Percentiles rank a stretch among this genome's conserved stretches.
These are phyloP conservation scores for Moesziomyces sp. DNA, from an alignment of 1,284 basidiomycete genomes.

Conservation along the genomic window DNA sequence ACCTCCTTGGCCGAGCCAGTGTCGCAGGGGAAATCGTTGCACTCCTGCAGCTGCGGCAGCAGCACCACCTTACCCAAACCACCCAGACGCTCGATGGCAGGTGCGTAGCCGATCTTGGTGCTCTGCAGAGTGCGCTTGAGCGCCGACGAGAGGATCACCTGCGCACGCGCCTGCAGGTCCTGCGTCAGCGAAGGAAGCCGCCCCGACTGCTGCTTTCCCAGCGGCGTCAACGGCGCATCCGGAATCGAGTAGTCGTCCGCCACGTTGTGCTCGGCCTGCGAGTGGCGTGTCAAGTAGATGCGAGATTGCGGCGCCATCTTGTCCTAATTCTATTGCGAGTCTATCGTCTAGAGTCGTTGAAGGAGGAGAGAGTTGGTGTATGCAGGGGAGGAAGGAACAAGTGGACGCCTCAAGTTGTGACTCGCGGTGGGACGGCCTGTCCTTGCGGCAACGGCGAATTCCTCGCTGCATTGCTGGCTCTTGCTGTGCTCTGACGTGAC, in stretches of 20 bases:
- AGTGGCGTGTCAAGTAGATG: constrained; percentile 59
- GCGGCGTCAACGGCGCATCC: constrained; percentile 64
- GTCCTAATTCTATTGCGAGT: neutral
- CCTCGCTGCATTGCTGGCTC: no score
- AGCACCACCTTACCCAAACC: constrained; percentile 53
- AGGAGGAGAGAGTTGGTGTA: neutral
- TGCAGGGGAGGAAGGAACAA: neutral
- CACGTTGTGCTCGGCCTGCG: constrained; percentile 61
- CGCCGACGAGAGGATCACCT: constrained; percentile 60
- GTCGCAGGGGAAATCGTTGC: constrained; percentile 65
- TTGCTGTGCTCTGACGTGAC: neutral
- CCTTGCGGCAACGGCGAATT: neutral
- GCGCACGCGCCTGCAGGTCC: constrained; percentile 46
- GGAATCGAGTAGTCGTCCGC: constrained; percentile 58
- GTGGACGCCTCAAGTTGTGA: no score
- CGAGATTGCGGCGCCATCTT: constrained; percentile 49
- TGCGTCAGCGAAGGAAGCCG: constrained; percentile 50
- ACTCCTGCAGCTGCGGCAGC: constrained; percentile 66
- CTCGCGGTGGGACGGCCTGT: no score
- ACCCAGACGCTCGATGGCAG: constrained; percentile 59
- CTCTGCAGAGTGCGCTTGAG: constrained; percentile 65
- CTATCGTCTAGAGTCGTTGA: neutral
- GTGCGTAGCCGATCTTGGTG: constrained; percentile 61
- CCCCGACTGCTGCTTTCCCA: constrained; percentile 63
- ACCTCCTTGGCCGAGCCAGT: constrained; percentile 60